A percentile compares a stretch with the other conserved stretches of the same genome.
Evolutionary conservation across 768 basidiomycete species (phyloP).

Genomic region (Trametes sanguinea): DNA sequence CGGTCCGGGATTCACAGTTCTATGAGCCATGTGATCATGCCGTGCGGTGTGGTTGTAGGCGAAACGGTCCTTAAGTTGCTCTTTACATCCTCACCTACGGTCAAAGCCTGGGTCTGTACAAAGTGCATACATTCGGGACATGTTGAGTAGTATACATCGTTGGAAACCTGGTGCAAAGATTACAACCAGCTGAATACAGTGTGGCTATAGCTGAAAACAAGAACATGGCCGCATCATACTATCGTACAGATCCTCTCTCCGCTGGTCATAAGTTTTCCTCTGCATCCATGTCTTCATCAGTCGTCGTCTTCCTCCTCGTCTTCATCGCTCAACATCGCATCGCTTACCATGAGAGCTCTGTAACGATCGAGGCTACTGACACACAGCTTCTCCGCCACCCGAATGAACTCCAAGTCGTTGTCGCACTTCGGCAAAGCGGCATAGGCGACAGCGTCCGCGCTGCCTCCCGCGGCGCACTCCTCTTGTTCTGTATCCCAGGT

Average conservation of each 20-base stretch:
- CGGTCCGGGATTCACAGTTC: not conserved
- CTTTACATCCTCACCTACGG: not conserved
- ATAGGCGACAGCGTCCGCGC: not conserved
- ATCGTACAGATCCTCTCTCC: not conserved
- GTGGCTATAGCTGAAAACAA: too few relatives aligned
- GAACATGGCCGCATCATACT: too few relatives aligned
- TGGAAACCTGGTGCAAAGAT: too few relatives aligned
- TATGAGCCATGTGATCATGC: slow-evolving; percentile 6
- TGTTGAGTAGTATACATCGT: too few relatives aligned
- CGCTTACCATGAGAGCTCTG: not conserved
- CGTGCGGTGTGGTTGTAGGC: not conserved
- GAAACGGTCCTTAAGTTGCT: not conserved
- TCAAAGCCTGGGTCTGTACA: too few relatives aligned
- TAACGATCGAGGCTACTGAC: not conserved
- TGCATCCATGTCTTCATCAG: not conserved
- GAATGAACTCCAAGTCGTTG: slow-evolving; percentile 13
- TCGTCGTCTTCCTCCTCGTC: not conserved
- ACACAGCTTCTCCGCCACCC: not conserved
- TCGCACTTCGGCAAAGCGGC: slow-evolving; percentile 9
- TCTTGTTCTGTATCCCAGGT: slow-evolving; percentile 5
- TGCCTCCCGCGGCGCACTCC: not conserved
- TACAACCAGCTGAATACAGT: too few relatives aligned
- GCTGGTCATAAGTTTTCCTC: not conserved
- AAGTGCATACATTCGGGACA: too few relatives aligned
- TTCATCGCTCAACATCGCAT: not conserved